Base-by-base conservation (phyloP, 768 basidiomycete species). In the Auricularia sp. region DNA sequence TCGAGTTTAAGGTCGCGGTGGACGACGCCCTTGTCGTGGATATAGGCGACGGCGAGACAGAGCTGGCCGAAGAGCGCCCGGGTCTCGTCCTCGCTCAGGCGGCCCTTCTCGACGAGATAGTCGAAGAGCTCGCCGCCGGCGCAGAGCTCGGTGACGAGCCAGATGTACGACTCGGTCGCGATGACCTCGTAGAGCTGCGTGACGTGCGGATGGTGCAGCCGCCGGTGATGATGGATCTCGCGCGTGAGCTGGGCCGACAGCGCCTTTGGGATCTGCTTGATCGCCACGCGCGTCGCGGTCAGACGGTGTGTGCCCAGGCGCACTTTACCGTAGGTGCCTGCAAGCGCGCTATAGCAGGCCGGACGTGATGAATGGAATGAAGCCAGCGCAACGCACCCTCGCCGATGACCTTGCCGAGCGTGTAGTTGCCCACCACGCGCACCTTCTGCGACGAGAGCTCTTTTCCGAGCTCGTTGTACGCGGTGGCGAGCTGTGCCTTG, bases 201-300 rank as follows among this genome's bases (percentile, higher is more conserved):
- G 71, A 99, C 85, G 72, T 97, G 87, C 0, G 93, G 93, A 71
- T 98, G 96, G 73, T 97, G 97, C 12, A 99, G 84, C 61, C 93
- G 90, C 61, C 96, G 90, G 77, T 99, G 96, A 71, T 99, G 97
- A 72, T 99, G 96, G 64, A 99, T 97, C 77, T 99, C 96, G 68
- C 96, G 86, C 34, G 97, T 99, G 47, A 99, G 82, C 18, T 90
- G 83, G 5, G 94, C 84, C 36, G 95, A 92, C 81, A 93, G 85
- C 64, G 87, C 84, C 75, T 98, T 98, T 43, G 96, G 93, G 67
- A 98, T 96, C 76, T 98, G 95, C 78, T 99, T 99, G 78, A 99
- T 88, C 64, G 96, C 96, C 69, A 96, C 95, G 62, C 93, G 85
- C 56, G 88, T 88, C 6, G 89, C 90, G 2, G 95, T 94, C 59